Evolutionary conservation across 2,329 filamentous ascomycete genomes (phyloP), one percentile per base, ranked within the genome.

Genomic region (Mariannaea elegans): DNA sequence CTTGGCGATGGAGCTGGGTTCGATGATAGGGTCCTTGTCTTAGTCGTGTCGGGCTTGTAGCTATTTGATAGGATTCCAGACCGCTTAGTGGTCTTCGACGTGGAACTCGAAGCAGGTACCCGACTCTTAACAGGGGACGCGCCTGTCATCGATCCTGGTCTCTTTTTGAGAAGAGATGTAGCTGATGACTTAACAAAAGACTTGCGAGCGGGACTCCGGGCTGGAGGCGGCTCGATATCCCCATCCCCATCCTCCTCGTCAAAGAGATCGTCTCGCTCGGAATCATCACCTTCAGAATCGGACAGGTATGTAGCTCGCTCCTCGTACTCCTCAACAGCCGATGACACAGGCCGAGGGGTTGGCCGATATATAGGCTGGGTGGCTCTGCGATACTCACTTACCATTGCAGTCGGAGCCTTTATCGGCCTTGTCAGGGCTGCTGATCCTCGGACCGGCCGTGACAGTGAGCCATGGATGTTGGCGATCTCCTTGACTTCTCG

Each of bases 401-500:
- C 69, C 84, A 88, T 85, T 49, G 78, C 79, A 2, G 75, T 68
- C 7, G 87, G 87, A 0, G 86, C 84, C 44, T 75, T 77, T 18
- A 59, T 73, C 41, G 88, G 78, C 65, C 79, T 77, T n/a, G 74
- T 73, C 7, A 71, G 63, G 14, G 69, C 72, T 71, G 29, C 62
- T 44, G 24, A 78, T 61, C 58, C 75, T 73, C 12, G 77, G 73
- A 10, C 55, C 5, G 71, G 70, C 4, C 66, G 59, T 8, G 80
- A 77, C 31, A 86, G 75, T 29, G 77, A 76, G 52, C 81, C 79
- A 63, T 83, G 81, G 32, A 79, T 80, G 55, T 65, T 78, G 51
- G 76, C 77, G 41, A 87, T 83, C 65, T 87, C 83, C 45, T 78
- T 80, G 6, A 83, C 84, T 67, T 90, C 84, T 46, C 84, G 80